Conservation (phyloP, 192 early-diverging fungal species). For the Entophlyctis luteolus region DNA sequence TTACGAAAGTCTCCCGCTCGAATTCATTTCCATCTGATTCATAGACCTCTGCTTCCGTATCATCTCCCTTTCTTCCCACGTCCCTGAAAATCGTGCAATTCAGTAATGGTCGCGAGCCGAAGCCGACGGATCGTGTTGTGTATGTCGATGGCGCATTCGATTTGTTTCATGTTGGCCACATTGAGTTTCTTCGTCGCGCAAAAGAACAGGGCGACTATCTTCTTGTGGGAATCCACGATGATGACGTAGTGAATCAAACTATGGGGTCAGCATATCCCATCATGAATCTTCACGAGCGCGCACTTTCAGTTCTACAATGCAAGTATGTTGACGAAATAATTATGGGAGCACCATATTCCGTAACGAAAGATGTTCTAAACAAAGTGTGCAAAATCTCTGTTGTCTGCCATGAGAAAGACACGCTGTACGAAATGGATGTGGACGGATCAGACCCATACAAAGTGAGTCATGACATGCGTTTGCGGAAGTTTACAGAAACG, state of each 20-base stretch:
- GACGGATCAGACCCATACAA: slow-evolving; percentile 81
- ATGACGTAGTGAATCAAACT: slow-evolving; percentile 81
- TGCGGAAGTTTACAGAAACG: not conserved
- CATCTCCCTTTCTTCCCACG: slow-evolving; percentile 87
- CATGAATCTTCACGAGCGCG: slow-evolving; percentile 94
- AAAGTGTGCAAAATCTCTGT: slow-evolving; percentile 81
- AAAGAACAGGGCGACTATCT: slow-evolving; percentile 83
- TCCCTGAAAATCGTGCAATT: slow-evolving; percentile 86
- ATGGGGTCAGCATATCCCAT: slow-evolving; percentile 87
- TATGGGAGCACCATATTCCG: slow-evolving; percentile 85
- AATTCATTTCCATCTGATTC: slow-evolving; percentile 34
- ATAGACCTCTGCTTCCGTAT: slow-evolving; percentile 48
- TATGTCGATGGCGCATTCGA: slow-evolving; percentile 98
- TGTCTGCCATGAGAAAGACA: slow-evolving; percentile 76
- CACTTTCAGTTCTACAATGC: slow-evolving; percentile 86
- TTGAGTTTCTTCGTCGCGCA: slow-evolving; percentile 85
- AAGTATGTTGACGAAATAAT: slow-evolving; percentile 93
- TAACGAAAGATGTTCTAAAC: slow-evolving; percentile 79
- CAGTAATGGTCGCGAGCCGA: slow-evolving; percentile 75
- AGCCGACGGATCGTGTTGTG: slow-evolving; percentile 72
- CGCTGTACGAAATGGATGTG: slow-evolving; percentile 57
- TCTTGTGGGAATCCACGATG: slow-evolving; percentile 90
- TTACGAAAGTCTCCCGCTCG: slow-evolving; percentile 11
- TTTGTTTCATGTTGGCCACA: slow-evolving; percentile 91
- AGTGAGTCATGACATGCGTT: slow-evolving; percentile 29